Base-by-base conservation (phyloP, 108 stramenopile species). In the Poteriospumella lacustris region DNA sequence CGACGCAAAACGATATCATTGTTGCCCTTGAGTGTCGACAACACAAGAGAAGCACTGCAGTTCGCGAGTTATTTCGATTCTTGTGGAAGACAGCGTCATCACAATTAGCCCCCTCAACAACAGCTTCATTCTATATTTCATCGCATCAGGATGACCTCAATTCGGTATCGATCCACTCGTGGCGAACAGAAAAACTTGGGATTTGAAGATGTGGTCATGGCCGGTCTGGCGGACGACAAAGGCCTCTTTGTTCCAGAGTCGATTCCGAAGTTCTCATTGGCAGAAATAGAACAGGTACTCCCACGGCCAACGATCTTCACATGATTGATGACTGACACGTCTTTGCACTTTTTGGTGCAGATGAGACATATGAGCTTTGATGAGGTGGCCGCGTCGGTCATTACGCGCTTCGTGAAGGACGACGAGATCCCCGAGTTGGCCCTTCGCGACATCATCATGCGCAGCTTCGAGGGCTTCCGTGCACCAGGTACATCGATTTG, bases 221-320 rank as follows among this genome's bases (percentile, higher is more conserved):
- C 89, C 31, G 97, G 97, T 52, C 85, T 98, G 31, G 95, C 94
- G 24, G 89, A 92, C 60, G 97, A 97, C 81, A 89, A 91, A 2
- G 97, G 97, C 39, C 87, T 98, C 40, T 96, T 96, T 85, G 94
- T 98, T 34, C 97, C 97, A 9, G 93, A 95, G 78, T 75, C 78
- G 58, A 76, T 97, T 44, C 97, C 97, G 38, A 68, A 72, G 36
- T 24, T 73, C 3, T 15, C 36, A 5, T 9, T 5, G 24, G 42
- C 3, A 15, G 70, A 73, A 19, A 73, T 73, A 26, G 44, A 52
- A 34, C 3, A 42, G 5, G 70, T 73, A 38, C n/a, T n/a, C n/a
- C n/a, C n/a, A n/a, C n/a, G n/a, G n/a, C n/a, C n/a, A n/a, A n/a
- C n/a, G n/a, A n/a, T n/a, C n/a, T n/a, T n/a, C n/a, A n/a, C n/a